Evolutionary conservation across 306 rosid genomes (phyloP), one percentile per base, ranked within the genome.

Genomic region (Chamaecrista fasciculata): DNA sequence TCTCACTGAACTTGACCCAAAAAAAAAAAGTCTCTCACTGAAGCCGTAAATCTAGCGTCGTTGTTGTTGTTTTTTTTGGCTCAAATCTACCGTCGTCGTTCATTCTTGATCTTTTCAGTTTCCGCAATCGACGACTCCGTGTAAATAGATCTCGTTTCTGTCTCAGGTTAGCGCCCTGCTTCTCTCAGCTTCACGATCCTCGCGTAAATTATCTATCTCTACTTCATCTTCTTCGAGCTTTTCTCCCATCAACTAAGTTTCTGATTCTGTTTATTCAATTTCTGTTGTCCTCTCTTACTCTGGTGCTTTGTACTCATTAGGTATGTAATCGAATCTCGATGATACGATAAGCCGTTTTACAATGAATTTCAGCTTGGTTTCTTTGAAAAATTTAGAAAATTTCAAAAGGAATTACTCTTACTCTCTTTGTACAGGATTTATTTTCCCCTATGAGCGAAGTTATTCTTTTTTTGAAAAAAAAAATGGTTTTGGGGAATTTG

Each of bases 121-220:
- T n/a, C n/a, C n/a, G n/a, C 7, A 24, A 4, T 63, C 49, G 70
- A 50, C 48, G 8, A 34, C 7, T 20, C 34, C 16, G 33, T 4
- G 44, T 7, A 26, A 2, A n/a, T n/a, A 49, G 77, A 79, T 75
- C 84, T 70, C 29, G 34, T 55, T 43, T 79, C 31, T 6, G 43
- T 34, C 19, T 28, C 24, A 0, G 48, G 84, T 80, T 70, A 26
- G 31, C 69, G 50, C 75, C 80, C 77, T 78, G 75, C 36, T 0
- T 11, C 62, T 42, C 47, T 40, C 0, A 40, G 9, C 12, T 2
- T 4, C 18, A 43, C 3, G 15, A 43, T 23, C 48, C 5, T 59
- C 3, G 18, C 11, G 25, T 2, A 11, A 9, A 2, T 40, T 11
- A 0, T 2, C 46, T 40, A 40, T 14, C 7, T 43, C 19, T 19